Evolutionary conservation across 306 rosid genomes (phyloP).

Genomic region (Ziziphus jujuba): DNA sequence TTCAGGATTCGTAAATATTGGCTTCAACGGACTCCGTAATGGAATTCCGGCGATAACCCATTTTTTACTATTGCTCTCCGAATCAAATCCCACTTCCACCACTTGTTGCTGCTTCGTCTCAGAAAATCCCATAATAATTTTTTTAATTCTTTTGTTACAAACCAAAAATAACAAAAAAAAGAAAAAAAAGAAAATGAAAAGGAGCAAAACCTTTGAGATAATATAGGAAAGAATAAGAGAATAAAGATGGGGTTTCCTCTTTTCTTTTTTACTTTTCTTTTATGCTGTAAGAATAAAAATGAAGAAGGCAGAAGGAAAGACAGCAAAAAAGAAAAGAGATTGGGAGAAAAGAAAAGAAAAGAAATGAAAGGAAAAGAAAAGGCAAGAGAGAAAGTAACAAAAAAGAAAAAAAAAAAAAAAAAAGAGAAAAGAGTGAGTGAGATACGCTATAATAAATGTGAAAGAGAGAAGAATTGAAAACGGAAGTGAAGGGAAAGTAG

Average conservation of each 20-base stretch:
- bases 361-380: slow-evolving; percentile 6
- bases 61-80: slow-evolving; percentile 51
- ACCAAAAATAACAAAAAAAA: no score
- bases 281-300: slow-evolving; percentile 31
- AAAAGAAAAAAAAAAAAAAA: slow-evolving; percentile 26
- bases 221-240: slow-evolving; percentile 37
- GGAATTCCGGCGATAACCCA: slow-evolving; percentile 73
- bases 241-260: slow-evolving; percentile 24
- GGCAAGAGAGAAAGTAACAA: slow-evolving; percentile 3
- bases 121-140: slow-evolving; percentile 56
- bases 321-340: slow-evolving; percentile 32
- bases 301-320: slow-evolving; percentile 50
- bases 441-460: slow-evolving; percentile 6
- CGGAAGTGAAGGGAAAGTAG: not conserved
- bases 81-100: slow-evolving; percentile 35
- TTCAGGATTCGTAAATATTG: slow-evolving; percentile 45
- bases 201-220: slow-evolving; percentile 1
- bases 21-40: slow-evolving; percentile 58
- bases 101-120: slow-evolving; percentile 30
- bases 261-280: not conserved
- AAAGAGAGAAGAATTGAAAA: slow-evolving; percentile 5
- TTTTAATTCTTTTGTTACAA: not conserved
- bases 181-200: no score
- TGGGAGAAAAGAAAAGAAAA: not conserved
- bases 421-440: slow-evolving; percentile 1